phyloP scores from a whole-genome alignment of 192 early-diverging fungal species.

The Coemansia sp. region DNA sequence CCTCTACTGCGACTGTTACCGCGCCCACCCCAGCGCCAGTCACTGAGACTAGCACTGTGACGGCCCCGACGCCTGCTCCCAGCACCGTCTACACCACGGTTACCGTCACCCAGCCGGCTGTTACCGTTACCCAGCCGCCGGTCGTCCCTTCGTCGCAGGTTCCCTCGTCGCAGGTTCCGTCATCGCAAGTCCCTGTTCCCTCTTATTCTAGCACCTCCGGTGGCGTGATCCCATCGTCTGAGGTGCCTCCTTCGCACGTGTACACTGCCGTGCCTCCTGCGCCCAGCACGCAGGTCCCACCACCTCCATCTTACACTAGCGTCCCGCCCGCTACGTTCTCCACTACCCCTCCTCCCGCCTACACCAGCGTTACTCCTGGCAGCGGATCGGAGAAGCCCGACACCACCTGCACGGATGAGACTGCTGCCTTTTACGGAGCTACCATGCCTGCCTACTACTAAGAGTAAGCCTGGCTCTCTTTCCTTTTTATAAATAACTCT shows the following conservation, averaged over 20 bases:
- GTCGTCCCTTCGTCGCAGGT: neutral
- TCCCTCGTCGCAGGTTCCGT: neutral
- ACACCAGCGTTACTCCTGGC: neutral
- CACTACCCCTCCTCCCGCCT: neutral
- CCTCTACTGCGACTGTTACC: conserved; percentile 23
- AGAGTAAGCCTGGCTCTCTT: neutral
- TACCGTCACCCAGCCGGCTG: conserved; percentile 27
- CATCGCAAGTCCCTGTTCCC: neutral
- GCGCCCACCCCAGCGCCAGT: conserved; percentile 28
- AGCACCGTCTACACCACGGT: conserved; percentile 18
- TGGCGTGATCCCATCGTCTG: conserved; percentile 17
- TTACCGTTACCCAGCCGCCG: conserved; percentile 21
- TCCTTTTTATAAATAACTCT: conserved; percentile 2
- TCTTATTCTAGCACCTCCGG: neutral
- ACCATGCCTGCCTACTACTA: conserved; percentile 25
- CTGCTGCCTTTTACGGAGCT: conserved; percentile 6
- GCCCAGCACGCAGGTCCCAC: neutral
- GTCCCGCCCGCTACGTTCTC: conserved; percentile 4
- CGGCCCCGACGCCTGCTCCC: conserved; percentile 16
- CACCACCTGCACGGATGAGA: conserved; percentile 31
- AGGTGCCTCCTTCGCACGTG: conserved; percentile 15
- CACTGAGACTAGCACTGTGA: conserved; percentile 22
- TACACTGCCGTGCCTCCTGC: conserved; percentile 22
- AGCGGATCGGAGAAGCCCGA: conserved; percentile 18
- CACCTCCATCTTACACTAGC: conserved; percentile 18